These are phyloP conservation scores for Hypoxylon rubiginosum DNA, from an alignment of 2,329 filamentous ascomycete genomes.

Conservation along the genomic window DNA sequence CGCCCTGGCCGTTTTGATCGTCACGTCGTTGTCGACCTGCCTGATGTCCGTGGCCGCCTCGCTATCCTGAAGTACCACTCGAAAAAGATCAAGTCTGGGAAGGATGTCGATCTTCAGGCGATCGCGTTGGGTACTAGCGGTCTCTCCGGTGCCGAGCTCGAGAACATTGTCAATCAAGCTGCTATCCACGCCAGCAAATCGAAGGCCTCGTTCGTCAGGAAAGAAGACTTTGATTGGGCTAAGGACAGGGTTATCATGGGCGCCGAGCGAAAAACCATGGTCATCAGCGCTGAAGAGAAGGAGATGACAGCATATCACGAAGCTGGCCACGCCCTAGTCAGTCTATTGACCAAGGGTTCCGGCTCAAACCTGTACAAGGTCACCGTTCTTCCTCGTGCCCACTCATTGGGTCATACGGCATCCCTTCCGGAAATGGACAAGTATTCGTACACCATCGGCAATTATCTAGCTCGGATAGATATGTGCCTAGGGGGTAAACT, in stretches of 20 bases:
- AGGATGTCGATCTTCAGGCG: constrained; percentile 84
- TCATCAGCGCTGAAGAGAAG: constrained; percentile 94
- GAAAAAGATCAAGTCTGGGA: constrained; percentile 85
- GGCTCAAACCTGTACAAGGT: constrained; percentile 92
- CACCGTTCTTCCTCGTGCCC: constrained; percentile 93
- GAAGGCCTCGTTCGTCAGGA: constrained; percentile 80
- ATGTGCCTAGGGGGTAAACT: constrained; percentile 88
- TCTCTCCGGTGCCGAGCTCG: constrained; percentile 93
- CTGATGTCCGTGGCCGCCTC: constrained; percentile 92
- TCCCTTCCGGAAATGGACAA: constrained; percentile 93
- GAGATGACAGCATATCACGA: constrained; percentile 96
- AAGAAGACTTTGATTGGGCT: constrained; percentile 93
- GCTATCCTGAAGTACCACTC: constrained; percentile 95
- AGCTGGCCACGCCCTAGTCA: constrained; percentile 92
- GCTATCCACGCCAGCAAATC: constrained; percentile 94
- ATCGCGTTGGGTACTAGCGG: constrained; percentile 91
- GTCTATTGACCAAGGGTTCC: constrained; percentile 80
- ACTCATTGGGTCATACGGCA: constrained; percentile 87
- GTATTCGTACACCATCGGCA: constrained; percentile 86
- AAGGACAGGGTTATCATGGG: constrained; percentile 99
- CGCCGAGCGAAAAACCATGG: constrained; percentile 87
- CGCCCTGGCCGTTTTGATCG: constrained; percentile 96
- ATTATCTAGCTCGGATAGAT: constrained; percentile 85
- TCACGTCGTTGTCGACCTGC: constrained; percentile 87
- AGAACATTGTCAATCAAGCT: constrained; percentile 97